These are phyloP conservation scores for Selaginella tamariscina DNA, from an alignment of 75 land plant species.

Conservation along the genomic window DNA sequence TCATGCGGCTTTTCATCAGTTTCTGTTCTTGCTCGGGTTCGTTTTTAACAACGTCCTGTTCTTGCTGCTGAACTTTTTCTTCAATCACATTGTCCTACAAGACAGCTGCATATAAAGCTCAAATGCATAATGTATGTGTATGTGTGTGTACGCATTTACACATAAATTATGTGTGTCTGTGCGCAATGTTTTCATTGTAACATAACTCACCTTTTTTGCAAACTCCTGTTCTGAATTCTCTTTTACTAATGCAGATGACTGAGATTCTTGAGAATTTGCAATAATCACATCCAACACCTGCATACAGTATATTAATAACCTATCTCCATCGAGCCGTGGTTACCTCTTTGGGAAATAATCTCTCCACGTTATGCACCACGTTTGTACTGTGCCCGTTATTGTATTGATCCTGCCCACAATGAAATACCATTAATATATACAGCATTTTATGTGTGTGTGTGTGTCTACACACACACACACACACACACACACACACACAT, in stretches of 20 bases:
- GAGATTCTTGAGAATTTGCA: not conserved
- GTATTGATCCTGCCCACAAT: not conserved
- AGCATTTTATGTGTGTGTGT: too few relatives aligned
- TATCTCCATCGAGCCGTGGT: too few relatives aligned
- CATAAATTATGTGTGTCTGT: too few relatives aligned
- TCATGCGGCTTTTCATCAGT: too few relatives aligned
- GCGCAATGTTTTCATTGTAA: too few relatives aligned
- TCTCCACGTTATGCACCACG: not conserved
- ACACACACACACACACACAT: too few relatives aligned
- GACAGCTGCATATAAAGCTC: not conserved
- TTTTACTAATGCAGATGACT: not conserved
- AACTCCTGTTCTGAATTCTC: not conserved
- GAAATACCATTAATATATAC: too few relatives aligned
- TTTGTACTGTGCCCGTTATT: not conserved
- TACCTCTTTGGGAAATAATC: too few relatives aligned
- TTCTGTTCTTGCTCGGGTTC: too few relatives aligned
- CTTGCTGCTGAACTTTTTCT: not conserved
- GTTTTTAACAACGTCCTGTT: not conserved
- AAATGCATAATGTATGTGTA: not conserved
- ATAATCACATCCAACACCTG: not conserved
- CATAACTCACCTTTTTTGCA: not conserved
- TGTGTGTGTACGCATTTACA: too few relatives aligned
- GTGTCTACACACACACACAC: too few relatives aligned
- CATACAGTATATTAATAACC: not conserved
- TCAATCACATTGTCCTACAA: not conserved